Percentiles rank a stretch among this genome's conserved stretches.
Conservation (phyloP, 78 protist genomes). For the Dictyostelium firmibasis region DNA sequence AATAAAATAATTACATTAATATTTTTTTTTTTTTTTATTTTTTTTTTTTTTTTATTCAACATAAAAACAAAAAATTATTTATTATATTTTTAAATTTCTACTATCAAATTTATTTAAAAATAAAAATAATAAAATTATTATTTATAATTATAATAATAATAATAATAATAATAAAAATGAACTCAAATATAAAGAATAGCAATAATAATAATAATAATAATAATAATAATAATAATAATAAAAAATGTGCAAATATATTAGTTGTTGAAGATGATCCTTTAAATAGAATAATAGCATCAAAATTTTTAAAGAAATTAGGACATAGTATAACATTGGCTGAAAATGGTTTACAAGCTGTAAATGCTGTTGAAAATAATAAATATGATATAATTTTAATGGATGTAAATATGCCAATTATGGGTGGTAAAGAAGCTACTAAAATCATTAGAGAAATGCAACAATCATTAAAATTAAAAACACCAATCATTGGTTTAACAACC, state of each 20-base stretch:
- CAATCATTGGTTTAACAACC: slow-evolving; percentile 50
- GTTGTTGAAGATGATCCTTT: slow-evolving; percentile 63
- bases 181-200: too few relatives aligned
- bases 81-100: too few relatives aligned
- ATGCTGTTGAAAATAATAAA: not conserved
- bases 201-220: too few relatives aligned
- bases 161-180: not conserved
- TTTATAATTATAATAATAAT: not conserved
- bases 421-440: slow-evolving; percentile 38
- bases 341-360: slow-evolving; percentile 46
- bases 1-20: too few relatives aligned
- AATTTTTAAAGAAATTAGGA: slow-evolving; percentile 25
- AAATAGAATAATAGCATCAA: slow-evolving; percentile 29
- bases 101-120: not conserved
- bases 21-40: too few relatives aligned
- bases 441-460: slow-evolving; percentile 45
- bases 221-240: not conserved
- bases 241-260: slow-evolving; percentile 30
- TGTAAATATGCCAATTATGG: slow-evolving; percentile 59
- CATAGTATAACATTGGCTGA: slow-evolving; percentile 39
- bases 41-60: not conserved
- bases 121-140: not conserved
- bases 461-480: not conserved
- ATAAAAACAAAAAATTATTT: too few relatives aligned
- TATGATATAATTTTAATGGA: slow-evolving; percentile 65